A percentile compares a stretch with the other conserved stretches of the same genome.
Evolutionary conservation across 805 yeast species (phyloP).

Genomic region (Saccharomycopsis selenospora): DNA sequence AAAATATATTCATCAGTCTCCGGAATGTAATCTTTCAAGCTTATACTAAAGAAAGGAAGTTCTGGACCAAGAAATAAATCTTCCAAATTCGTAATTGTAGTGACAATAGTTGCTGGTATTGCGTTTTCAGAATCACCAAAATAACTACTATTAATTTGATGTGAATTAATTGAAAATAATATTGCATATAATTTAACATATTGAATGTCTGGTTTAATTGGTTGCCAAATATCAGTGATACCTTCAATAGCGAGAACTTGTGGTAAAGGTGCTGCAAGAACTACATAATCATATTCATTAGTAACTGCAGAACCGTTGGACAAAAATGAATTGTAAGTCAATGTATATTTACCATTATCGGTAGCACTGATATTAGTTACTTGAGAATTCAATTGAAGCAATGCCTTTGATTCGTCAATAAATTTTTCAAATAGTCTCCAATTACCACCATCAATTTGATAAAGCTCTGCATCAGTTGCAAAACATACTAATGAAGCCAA

Average conservation of each 20-base stretch:
- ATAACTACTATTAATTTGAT: conserved; percentile 22
- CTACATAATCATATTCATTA: conserved; percentile 35
- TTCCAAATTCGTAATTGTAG: conserved; percentile 11
- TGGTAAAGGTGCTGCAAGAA: conserved; percentile 38
- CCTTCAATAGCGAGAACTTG: conserved; percentile 26
- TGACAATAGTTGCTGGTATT: conserved; percentile 20
- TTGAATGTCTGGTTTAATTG: conserved; percentile 24
- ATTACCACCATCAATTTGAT: conserved; percentile 38
- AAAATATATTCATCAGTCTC: conserved; percentile 31
- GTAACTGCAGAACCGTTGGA: conserved; percentile 2
- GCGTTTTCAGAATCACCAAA: conserved; percentile 18
- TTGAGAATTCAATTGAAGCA: conserved; percentile 25
- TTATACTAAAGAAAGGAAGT: conserved; percentile 31
- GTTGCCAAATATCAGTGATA: neutral
- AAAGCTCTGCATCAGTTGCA: conserved; percentile 28
- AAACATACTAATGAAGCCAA: conserved; percentile 34
- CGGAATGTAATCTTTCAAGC: conserved; percentile 27
- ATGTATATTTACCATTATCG: conserved; percentile 7
- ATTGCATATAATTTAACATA: conserved; percentile 37
- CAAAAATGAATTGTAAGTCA: conserved; percentile 19
- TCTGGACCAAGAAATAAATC: neutral
- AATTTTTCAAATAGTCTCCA: conserved; percentile 36
- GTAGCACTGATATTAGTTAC: conserved; percentile 25
- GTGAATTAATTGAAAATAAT: conserved; percentile 27
- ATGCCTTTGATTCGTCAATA: conserved; percentile 32